Base-by-base conservation (phyloP, 768 basidiomycete genomes). In the Russula lepida region DNA sequence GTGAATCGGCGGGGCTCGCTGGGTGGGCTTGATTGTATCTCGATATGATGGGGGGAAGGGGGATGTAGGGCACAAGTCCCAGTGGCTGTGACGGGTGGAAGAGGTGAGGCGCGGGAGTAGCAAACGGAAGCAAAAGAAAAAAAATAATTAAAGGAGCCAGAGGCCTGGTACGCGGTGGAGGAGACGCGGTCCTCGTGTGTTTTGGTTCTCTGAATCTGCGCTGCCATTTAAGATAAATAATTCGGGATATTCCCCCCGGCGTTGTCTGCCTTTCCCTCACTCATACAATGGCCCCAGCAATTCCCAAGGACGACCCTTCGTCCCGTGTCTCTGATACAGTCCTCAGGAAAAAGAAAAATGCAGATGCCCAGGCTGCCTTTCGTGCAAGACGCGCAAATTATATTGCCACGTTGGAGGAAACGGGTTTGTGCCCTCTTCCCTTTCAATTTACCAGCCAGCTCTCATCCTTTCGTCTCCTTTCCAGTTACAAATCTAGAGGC, bases 291-390 rank as follows among this genome's bases (percentile, higher is more conserved):
- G 71, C 67, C 28, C 70, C 74, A 66, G 64, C 72, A 37, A 63
- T 71, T 62, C 68, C 75, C 53, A 74, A 73, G 59, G 71, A 73
- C 71, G 69, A 71, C 68, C 63, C 72, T 35, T 37, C 62, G 28
- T 68, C 76, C 48, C 79, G 80, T 64, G 71, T 84, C 71, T 79
- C 84, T 66, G 86, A 88, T 72, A 80, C 86, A 13, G 84, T 85
- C 35, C 77, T 88, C 68, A 77, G 89, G 65, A 90, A 89, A 77
- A 89, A 89, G 78, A 92, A 92, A 76, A 92, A 92, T 68, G 90
- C 90, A 37, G 88, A 91, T 70, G 90, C 90, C 2, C 90, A 92
- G 74, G 89, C 90, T 56, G 88, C 89, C 61, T 92, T 91, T 72
- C 79, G 88, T 64, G 86, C 86, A 52, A 75, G 88, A 66, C 80